A percentile compares a stretch with the other conserved stretches of the same genome.
Conservation (phyloP, 2,329 filamentous ascomycete genomes). For the Lecanicillium sp. region DNA sequence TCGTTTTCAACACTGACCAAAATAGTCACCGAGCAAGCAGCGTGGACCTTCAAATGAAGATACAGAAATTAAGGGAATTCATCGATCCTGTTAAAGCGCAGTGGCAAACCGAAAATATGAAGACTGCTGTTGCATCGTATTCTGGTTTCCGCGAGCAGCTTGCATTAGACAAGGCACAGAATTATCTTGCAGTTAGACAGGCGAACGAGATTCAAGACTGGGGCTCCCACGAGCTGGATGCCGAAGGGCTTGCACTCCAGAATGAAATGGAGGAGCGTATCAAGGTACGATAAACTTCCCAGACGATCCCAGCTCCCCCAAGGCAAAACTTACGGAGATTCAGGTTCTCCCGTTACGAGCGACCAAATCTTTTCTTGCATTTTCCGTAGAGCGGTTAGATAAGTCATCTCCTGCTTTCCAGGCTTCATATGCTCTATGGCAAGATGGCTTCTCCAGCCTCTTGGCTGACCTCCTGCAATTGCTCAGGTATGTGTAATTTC, state of each 20-base stretch:
- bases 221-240: slow-evolving; percentile 70
- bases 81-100: slow-evolving; percentile 73
- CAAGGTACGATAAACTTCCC: slow-evolving; percentile 40
- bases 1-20: slow-evolving; percentile 12
- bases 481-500: slow-evolving; percentile 48
- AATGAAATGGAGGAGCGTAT: slow-evolving; percentile 70
- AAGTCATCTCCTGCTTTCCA: slow-evolving; percentile 67
- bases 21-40: slow-evolving; percentile 70
- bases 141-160: slow-evolving; percentile 73
- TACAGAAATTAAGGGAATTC: slow-evolving; percentile 68
- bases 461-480: slow-evolving; percentile 83
- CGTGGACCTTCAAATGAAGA: slow-evolving; percentile 64
- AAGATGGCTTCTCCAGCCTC: slow-evolving; percentile 71
- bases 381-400: slow-evolving; percentile 83
- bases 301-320: neutral
- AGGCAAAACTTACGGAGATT: neutral
- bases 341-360: slow-evolving; percentile 71
- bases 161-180: slow-evolving; percentile 71
- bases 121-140: slow-evolving; percentile 65
- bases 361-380: slow-evolving; percentile 87
- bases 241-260: slow-evolving; percentile 73
- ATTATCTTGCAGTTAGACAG: slow-evolving; percentile 67
- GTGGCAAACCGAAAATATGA: slow-evolving; percentile 70
- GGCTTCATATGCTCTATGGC: slow-evolving; percentile 77
- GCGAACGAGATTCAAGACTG: slow-evolving; percentile 78